These are phyloP conservation scores for Hanseniaspora valbyensis DNA, from an alignment of 805 yeast species.

Conservation along the genomic window DNA sequence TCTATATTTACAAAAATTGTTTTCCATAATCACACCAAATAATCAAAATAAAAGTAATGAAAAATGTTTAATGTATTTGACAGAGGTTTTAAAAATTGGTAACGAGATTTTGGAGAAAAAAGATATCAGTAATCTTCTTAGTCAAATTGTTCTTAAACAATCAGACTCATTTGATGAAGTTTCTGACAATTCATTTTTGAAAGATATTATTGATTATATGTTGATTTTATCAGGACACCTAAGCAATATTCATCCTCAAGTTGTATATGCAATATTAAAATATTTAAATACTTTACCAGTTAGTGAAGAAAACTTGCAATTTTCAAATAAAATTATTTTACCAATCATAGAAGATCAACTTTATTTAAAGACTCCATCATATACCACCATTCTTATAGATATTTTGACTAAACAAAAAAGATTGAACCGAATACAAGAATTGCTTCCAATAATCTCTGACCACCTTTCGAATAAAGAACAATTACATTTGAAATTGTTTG, in stretches of 20 bases:
- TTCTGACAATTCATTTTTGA: not conserved
- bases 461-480: not conserved
- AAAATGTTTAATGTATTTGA: not conserved
- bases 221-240: not conserved
- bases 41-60: not conserved
- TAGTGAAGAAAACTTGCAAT: not conserved
- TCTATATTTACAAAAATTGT: conserved; percentile 2
- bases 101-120: not conserved
- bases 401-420: not conserved
- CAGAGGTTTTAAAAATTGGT: not conserved
- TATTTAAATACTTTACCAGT: not conserved
- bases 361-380: not conserved
- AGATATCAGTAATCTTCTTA: not conserved
- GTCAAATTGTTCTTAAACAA: not conserved
- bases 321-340: not conserved
- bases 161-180: no score
- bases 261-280: not conserved
- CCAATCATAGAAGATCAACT: not conserved
- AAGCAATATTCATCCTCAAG: not conserved
- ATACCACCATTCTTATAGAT: not conserved
- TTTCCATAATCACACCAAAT: not conserved
- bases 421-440: not conserved
- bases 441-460: not conserved
- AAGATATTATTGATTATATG: not conserved
- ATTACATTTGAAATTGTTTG: not conserved